Evolutionary conservation across 2,329 filamentous ascomycete species (phyloP), one percentile per base, ranked within the genome.

Genomic region (Fusarium foetens): DNA sequence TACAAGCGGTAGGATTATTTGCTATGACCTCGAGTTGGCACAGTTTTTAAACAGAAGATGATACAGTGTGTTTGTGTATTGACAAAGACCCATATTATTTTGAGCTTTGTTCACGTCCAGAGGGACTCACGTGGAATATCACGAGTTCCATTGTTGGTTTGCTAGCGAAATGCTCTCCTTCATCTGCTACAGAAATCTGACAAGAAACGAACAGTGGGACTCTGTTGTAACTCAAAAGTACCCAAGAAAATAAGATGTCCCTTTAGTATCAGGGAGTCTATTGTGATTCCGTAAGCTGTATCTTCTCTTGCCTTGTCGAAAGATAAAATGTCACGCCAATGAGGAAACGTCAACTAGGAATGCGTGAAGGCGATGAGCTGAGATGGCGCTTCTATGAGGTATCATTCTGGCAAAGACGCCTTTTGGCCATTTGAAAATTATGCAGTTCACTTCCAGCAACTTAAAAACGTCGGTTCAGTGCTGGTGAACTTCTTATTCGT

Each of bases 361-460:
- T 19, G 4, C 0, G 2, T 3, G 4, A 9, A 19, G 5, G 6
- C 23, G 11, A 33, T 23, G 11, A 13, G 6, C 16, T 33, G 6
- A 49, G 8, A 10, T 4, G 11, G 16, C 2, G 16, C n/a, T 23
- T 33, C 21, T 19, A 6, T 1, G 11, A 19, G 6, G 6, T 8
- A 8, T 4, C 17, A 33, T 3, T 35, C 10, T 19, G 12, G 16
- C 8, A 14, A 33, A 14, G 8, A 10, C 3, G 9, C 0, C 25
- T 2, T 25, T 25, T 23, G 16, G 1, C 16, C 17, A 13, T 33
- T 23, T 13, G 4, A 23, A 1, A 14, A 23, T 2, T 13, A 9
- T 23, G 0, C 8, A 7, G 5, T 49, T 3, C 2, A 19, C 2
- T 14, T 19, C 3, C 1, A 33, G 8, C 3, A 10, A 21, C 1